Base-by-base conservation (phyloP, 2,329 filamentous ascomycete genomes). In the Curvularia verruculosa region DNA sequence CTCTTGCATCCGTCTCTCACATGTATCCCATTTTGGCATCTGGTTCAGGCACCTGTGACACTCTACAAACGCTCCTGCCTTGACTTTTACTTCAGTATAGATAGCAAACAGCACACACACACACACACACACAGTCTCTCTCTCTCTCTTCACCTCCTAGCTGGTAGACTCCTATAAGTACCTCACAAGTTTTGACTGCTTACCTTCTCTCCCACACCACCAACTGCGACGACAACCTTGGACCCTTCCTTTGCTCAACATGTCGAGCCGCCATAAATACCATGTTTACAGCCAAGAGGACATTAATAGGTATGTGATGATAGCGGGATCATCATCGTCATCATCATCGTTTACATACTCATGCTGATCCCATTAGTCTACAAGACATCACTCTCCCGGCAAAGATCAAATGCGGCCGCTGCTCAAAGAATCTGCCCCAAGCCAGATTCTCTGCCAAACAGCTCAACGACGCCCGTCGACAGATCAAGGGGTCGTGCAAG, bases 361-460 rank as follows among this genome's bases (percentile, higher is more conserved):
- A 29, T 13, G 28, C 24, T 19, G n/a, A 46, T 4, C 5, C 19
- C 12, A 5, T 10, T 5, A 72, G 69, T 26, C 63, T 72, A 13
- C 54, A 61, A 19, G 39, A 52, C 41, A 47, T 73, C 23, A 18
- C 59, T 9, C 57, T 74, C 9, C 71, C 70, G 1, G 19, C 49
- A 1, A 73, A 65, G 58, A 73, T 83, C 61, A 78, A 78, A 50
- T 85, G 83, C 66, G 69, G 68, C 13, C 75, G 75, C 9, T 85
- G 83, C 70, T 67, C 70, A 24, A 80, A 79, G 53, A 76, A 72
- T 39, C 77, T 77, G 24, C 63, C 58, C 10, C 66, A 72, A 7
- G 58, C 50, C 1, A 69, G 67, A 31, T 85, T 75, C 63, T 84
- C 83, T 1, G 78, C 80, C 28, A 81, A 78, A 31, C 81, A 84